A percentile compares a stretch with the other conserved stretches of the same genome.
phyloP scores from a whole-genome alignment of 2,329 filamentous ascomycete species.

The Colletotrichum liriopes region DNA sequence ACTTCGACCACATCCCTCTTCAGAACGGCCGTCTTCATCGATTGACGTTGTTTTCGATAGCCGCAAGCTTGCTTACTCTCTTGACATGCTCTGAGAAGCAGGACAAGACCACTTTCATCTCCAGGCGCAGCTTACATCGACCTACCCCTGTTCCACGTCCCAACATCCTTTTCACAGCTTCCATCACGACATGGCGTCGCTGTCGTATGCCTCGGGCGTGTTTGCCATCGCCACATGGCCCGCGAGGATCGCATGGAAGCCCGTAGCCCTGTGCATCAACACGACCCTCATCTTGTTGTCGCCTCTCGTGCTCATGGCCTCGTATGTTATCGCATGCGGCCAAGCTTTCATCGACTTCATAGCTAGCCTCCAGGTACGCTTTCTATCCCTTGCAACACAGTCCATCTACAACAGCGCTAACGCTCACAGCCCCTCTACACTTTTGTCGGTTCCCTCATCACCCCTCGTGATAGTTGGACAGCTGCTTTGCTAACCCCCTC shows the following conservation, averaged over 20 bases:
- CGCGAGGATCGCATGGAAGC: constrained; percentile 50
- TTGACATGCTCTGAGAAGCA: constrained; percentile 9
- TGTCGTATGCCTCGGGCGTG: constrained; percentile 32
- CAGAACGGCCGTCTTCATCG: not conserved
- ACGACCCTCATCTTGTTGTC: constrained; percentile 53
- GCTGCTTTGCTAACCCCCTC: constrained; percentile 45
- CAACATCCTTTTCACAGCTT: not conserved
- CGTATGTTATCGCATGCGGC: constrained; percentile 47
- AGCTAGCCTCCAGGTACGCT: constrained; percentile 55
- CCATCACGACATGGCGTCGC: constrained; percentile 25
- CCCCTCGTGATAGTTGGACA: constrained; percentile 37
- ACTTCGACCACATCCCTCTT: not conserved
- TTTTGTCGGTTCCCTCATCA: constrained; percentile 54
- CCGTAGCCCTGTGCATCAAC: constrained; percentile 45
- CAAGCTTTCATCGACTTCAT: constrained; percentile 49
- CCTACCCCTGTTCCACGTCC: constrained; percentile 1
- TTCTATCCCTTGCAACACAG: constrained; percentile 27
- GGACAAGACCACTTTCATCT: not conserved
- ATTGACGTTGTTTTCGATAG: not conserved
- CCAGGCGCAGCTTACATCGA: constrained; percentile 1
- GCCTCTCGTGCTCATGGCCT: constrained; percentile 55
- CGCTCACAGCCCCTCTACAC: constrained; percentile 57
- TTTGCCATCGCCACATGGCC: constrained; percentile 49
- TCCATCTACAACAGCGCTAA: not conserved
- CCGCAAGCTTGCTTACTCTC: not conserved